Percentiles rank a stretch among this genome's conserved stretches.
Conservation (phyloP, 257 asterid genomes). For the Solanum sejunctum region DNA sequence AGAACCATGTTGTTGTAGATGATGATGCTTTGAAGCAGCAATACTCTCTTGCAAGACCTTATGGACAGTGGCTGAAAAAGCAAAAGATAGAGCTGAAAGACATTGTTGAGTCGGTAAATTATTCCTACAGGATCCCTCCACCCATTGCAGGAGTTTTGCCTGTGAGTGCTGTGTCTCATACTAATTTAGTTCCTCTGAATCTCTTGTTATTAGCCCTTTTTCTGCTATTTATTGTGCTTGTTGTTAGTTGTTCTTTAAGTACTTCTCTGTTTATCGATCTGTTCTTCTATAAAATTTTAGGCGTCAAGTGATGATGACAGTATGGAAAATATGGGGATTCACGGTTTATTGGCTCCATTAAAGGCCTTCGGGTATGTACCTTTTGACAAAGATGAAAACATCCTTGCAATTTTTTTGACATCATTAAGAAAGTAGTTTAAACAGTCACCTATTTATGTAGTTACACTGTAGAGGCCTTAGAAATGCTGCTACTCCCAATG, state of each 20-base stretch:
- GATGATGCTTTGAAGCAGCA: slow-evolving; percentile 96
- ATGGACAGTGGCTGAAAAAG: slow-evolving; percentile 82
- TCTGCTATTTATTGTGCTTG: background rate
- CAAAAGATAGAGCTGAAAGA: slow-evolving; percentile 81
- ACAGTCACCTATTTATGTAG: slow-evolving; percentile 28
- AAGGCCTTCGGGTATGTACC: slow-evolving; percentile 91
- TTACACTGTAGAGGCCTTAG: slow-evolving; percentile 83
- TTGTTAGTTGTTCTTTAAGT: background rate
- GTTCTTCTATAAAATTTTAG: slow-evolving; percentile 27
- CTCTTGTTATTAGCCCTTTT: background rate
- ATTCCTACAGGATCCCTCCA: slow-evolving; percentile 61
- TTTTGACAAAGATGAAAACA: background rate
- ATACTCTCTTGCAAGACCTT: slow-evolving; percentile 87
- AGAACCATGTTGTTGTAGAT: slow-evolving; percentile 91
- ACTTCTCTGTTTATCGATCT: background rate
- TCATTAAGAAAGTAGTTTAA: background rate
- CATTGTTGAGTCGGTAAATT: slow-evolving; percentile 67
- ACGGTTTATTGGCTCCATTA: slow-evolving; percentile 78
- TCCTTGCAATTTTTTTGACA: background rate
- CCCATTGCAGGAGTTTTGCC: slow-evolving; percentile 62
- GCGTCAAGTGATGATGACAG: slow-evolving; percentile 56
- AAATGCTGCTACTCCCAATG: slow-evolving; percentile 95
- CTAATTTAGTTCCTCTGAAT: background rate
- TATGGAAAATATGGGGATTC: slow-evolving; percentile 88
- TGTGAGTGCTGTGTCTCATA: slow-evolving; percentile 34